Evolutionary conservation across 129 eudicot genomes (phyloP).

Genomic region (Saussurea involucrata): DNA sequence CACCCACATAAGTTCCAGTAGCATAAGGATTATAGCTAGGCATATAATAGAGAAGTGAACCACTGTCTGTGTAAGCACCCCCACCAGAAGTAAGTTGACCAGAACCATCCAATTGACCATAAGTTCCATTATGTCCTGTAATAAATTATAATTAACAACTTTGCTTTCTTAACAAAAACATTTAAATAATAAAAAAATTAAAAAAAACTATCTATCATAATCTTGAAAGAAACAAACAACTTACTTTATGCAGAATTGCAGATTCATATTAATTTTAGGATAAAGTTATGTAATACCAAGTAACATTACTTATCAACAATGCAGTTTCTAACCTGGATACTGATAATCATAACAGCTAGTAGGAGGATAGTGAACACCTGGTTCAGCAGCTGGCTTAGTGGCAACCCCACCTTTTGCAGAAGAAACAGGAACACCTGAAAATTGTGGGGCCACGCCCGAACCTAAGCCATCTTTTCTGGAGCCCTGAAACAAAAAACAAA

Average conservation of each 20-base stretch:
- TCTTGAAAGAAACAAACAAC: too few species aligned
- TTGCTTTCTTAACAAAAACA: background rate
- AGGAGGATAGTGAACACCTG: slow-evolving; percentile 42
- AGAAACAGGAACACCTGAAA: slow-evolving; percentile 29
- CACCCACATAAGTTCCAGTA: slow-evolving; percentile 41
- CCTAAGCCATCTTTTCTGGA: slow-evolving; percentile 39
- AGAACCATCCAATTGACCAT: slow-evolving; percentile 41
- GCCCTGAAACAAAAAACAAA: slow-evolving; percentile 28
- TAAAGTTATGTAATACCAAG: background rate
- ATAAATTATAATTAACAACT: background rate
- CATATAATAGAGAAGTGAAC: slow-evolving; percentile 51
- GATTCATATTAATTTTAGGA: background rate
- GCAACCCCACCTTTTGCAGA: slow-evolving; percentile 38
- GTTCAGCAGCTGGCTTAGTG: slow-evolving; percentile 34
- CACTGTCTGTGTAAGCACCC: slow-evolving; percentile 46
- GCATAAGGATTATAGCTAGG: slow-evolving; percentile 59
- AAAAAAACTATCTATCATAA: background rate
- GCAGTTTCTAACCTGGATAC: slow-evolving; percentile 64
- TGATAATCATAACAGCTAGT: slow-evolving; percentile 58
- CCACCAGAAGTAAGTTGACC: slow-evolving; percentile 29
- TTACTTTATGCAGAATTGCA: background rate
- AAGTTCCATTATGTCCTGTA: slow-evolving; percentile 57
- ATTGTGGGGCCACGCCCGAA: slow-evolving; percentile 24
- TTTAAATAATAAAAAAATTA: too few species aligned
- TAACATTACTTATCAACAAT: background rate